phyloP scores from a whole-genome alignment of 1,284 basidiomycete species.

The Papiliotrema terrestris region DNA sequence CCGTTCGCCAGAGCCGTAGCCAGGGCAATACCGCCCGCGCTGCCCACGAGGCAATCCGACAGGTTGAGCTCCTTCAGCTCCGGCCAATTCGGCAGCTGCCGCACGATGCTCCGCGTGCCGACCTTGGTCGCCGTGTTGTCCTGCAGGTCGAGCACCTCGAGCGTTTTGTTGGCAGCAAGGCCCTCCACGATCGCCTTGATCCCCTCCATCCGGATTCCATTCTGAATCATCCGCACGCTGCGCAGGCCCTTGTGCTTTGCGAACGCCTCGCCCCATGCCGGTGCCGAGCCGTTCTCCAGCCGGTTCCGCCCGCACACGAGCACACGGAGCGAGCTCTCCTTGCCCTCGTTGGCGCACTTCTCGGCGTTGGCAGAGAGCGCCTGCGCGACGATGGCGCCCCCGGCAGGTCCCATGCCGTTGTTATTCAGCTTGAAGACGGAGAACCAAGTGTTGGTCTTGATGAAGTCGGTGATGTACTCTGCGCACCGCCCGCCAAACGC shows the following conservation, averaged over 20 bases:
- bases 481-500: conserved; percentile 95
- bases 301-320: conserved; percentile 94
- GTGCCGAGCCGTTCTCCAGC: conserved; percentile 84
- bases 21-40: conserved; percentile 59
- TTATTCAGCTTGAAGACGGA: conserved; percentile 89
- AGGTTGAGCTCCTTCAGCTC: conserved; percentile 74
- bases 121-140: conserved; percentile 87
- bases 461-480: conserved; percentile 88
- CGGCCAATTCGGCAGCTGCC: conserved; percentile 67
- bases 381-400: conserved; percentile 78
- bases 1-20: conserved; percentile 60
- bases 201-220: conserved; percentile 93
- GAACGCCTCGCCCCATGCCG: conserved; percentile 82
- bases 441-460: conserved; percentile 72
- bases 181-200: conserved; percentile 78
- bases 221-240: conserved; percentile 92
- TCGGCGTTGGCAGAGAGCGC: conserved; percentile 77
- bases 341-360: conserved; percentile 63
- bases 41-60: conserved; percentile 84
- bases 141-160: conserved; percentile 84
- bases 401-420: conserved; percentile 93
- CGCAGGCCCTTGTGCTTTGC: conserved; percentile 69
- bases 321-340: conserved; percentile 65
- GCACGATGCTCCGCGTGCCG: conserved; percentile 71
- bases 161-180: conserved; percentile 62